Percentiles rank a stretch among this genome's conserved stretches.
phyloP scores from a whole-genome alignment of 2,329 filamentous ascomycete genomes.

The Fusarium sacchari region DNA sequence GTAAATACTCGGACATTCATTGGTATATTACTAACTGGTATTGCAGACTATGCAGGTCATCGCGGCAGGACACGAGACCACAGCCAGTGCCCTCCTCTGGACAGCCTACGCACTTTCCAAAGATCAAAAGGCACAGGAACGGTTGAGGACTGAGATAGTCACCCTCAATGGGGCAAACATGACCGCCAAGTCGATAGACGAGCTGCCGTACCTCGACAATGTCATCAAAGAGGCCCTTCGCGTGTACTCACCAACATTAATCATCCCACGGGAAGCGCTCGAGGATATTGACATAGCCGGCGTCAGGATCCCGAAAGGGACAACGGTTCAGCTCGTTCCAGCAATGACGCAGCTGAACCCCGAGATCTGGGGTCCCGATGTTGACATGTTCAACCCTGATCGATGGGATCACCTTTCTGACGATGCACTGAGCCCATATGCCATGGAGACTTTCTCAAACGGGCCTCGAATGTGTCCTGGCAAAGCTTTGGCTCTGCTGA shows the following conservation, averaged over 20 bases:
- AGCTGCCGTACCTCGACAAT: slow-evolving; percentile 12
- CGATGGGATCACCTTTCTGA: not conserved
- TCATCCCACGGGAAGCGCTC: slow-evolving; percentile 17
- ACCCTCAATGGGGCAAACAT: no score
- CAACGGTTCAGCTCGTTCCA: slow-evolving; percentile 11
- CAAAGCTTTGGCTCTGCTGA: slow-evolving; percentile 14
- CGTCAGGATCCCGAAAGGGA: slow-evolving; percentile 9
- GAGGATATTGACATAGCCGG: not conserved
- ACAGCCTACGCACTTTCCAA: slow-evolving; percentile 12
- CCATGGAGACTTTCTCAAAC: slow-evolving; percentile 8
- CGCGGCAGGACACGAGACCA: slow-evolving; percentile 26
- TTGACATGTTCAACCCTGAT: not conserved
- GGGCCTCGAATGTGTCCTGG: slow-evolving; percentile 26
- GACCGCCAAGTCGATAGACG: slow-evolving; percentile 3
- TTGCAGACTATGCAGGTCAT: slow-evolving; percentile 24
- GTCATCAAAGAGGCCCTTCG: slow-evolving; percentile 19
- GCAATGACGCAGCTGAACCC: slow-evolving; percentile 23
- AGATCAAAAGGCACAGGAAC: not conserved
- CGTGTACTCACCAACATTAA: slow-evolving; percentile 11
- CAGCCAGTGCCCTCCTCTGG: slow-evolving; percentile 6
- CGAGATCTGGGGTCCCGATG: slow-evolving; percentile 13
- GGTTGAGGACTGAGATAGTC: not conserved
- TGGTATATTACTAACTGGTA: accelerated
- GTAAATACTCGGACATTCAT: accelerated
- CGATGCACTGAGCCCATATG: not conserved